Evolutionary conservation across 2,329 filamentous ascomycete genomes (phyloP).

Genomic region (Neonectria magnoliae): DNA sequence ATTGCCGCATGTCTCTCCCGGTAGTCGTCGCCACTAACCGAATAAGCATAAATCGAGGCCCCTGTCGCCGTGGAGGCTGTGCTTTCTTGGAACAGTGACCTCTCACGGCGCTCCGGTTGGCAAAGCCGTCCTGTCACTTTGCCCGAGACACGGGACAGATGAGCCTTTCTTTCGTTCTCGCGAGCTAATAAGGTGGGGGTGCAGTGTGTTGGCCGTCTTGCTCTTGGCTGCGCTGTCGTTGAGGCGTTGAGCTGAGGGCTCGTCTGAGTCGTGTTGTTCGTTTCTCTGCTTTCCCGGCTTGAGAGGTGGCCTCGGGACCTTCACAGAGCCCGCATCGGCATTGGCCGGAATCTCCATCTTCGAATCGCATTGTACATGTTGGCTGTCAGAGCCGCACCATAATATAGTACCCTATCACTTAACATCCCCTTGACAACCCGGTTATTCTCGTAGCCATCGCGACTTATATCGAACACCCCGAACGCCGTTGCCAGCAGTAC

Average conservation of each 20-base stretch:
- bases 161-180: neutral
- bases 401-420: neutral
- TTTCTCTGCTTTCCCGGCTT: neutral
- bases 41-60: neutral
- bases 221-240: neutral
- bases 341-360: neutral
- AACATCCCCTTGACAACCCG: too few relatives aligned
- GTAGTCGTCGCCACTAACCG: neutral
- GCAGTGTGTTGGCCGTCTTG: neutral
- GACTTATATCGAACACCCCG: neutral
- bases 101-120: neutral
- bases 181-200: neutral
- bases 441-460: neutral
- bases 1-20: neutral
- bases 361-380: neutral
- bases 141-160: slow-evolving; percentile 2
- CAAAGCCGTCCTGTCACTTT: neutral
- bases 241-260: neutral
- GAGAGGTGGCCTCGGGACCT: neutral
- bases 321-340: too few relatives aligned
- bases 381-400: neutral
- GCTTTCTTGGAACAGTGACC: neutral
- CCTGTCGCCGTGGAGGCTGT: slow-evolving; percentile 4
- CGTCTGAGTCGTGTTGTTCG: neutral
- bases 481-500: neutral